A percentile compares a stretch with the other conserved stretches of the same genome.
phyloP scores from a whole-genome alignment of 2,329 filamentous ascomycete genomes.

The Pseudogymnoascus verrucosus region DNA sequence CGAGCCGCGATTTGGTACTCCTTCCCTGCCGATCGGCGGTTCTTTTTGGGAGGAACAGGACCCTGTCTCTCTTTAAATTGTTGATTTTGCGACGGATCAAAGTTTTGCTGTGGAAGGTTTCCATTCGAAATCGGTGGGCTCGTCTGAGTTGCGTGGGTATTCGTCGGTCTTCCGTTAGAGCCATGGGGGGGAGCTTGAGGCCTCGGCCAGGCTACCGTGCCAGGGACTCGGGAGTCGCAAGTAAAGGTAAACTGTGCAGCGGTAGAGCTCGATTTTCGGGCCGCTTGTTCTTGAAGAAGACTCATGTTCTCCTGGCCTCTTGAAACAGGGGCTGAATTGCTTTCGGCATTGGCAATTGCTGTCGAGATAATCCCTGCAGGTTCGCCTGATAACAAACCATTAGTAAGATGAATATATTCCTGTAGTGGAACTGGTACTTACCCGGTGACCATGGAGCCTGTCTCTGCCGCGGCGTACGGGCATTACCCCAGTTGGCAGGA shows the following conservation, averaged over 20 bases:
- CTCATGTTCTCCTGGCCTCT: conserved; percentile 71
- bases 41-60: conserved; percentile 44
- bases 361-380: conserved; percentile 75
- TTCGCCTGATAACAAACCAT: conserved; percentile 41
- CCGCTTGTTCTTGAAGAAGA: conserved; percentile 62
- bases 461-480: conserved; percentile 25
- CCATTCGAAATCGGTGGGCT: conserved; percentile 18
- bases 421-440: conserved; percentile 19
- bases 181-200: conserved; percentile 19
- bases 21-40: conserved; percentile 58
- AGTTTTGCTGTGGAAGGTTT: neutral
- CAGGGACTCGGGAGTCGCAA: conserved; percentile 81
- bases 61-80: neutral
- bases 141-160: conserved; percentile 28
- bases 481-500: conserved; percentile 27
- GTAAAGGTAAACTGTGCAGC: conserved; percentile 95
- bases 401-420: conserved; percentile 12
- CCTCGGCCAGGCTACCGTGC: conserved; percentile 68
- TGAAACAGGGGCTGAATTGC: conserved; percentile 64
- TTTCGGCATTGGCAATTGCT: conserved; percentile 72
- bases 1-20: conserved; percentile 69
- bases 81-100: conserved; percentile 13
- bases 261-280: conserved; percentile 53
- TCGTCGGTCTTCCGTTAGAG: conserved; percentile 19
- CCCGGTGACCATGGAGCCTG: conserved; percentile 26